Conservation (phyloP, 192 early-diverging fungal species). For the Paraglomus brasilianum region DNA sequence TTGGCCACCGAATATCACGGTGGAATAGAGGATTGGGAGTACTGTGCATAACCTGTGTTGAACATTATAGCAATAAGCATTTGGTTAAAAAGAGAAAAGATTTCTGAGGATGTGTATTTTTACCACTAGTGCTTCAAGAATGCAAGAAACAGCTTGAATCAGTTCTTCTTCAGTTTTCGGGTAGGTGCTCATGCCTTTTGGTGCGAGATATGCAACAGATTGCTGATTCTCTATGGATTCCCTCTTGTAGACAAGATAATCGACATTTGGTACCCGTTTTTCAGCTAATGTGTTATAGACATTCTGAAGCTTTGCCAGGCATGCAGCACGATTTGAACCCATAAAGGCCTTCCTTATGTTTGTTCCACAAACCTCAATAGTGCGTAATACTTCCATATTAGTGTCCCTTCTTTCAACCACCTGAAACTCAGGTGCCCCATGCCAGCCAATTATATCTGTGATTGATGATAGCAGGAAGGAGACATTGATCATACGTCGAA, state of each 20-base stretch:
- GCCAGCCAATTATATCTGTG: not conserved
- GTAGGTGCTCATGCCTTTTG: slow-evolving; percentile 7
- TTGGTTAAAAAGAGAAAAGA: not conserved
- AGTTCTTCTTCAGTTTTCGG: not conserved
- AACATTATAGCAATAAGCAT: not conserved
- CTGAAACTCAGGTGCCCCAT: not conserved
- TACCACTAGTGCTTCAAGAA: slow-evolving; percentile 15
- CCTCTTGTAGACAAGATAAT: slow-evolving; percentile 9
- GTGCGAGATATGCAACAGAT: slow-evolving; percentile 10
- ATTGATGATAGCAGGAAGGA: not conserved
- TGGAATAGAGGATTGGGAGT: not conserved
- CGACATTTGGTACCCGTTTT: slow-evolving; percentile 6
- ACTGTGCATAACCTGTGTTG: not conserved
- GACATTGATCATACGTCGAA: not conserved
- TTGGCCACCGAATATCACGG: not conserved
- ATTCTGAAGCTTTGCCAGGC: not conserved
- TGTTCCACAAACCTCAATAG: not conserved
- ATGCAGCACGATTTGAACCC: not conserved
- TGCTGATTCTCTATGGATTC: no score
- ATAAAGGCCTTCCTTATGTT: not conserved
- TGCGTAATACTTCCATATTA: no score
- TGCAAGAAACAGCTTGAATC: slow-evolving; percentile 3
- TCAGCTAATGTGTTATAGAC: not conserved
- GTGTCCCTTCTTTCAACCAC: no score
- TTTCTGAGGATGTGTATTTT: no score